These are phyloP conservation scores for Talaromyces sp. DNA, from an alignment of 2,329 filamentous ascomycete species.

Conservation along the genomic window DNA sequence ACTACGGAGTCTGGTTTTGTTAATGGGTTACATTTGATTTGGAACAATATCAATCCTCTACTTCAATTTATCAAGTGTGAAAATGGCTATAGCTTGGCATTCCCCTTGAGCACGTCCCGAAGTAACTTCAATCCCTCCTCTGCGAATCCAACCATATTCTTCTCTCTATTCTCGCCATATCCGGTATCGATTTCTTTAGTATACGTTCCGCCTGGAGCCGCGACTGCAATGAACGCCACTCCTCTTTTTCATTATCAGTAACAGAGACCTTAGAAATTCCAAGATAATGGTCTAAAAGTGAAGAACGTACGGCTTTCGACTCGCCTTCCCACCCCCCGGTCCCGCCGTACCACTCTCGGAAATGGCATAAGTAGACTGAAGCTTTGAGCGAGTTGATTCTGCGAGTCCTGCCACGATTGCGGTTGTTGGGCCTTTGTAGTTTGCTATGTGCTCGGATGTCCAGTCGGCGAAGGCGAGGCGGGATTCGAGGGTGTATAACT, in stretches of 20 bases:
- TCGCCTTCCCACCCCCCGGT: conserved; percentile 55
- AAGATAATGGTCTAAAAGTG: neutral
- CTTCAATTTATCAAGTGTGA: neutral
- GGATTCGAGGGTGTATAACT: conserved; percentile 58
- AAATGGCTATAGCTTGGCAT: conserved; percentile 20
- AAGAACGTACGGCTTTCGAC: conserved; percentile 51
- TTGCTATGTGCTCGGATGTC: conserved; percentile 52
- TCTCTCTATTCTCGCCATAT: conserved; percentile 52
- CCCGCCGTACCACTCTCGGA: conserved; percentile 63
- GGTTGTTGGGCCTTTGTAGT: conserved; percentile 59
- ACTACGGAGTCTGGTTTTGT: conserved; percentile 6
- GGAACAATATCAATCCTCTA: neutral
- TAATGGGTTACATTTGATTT: neutral
- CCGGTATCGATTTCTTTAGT: conserved; percentile 58
- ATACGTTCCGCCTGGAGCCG: conserved; percentile 50
- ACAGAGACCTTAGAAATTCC: neutral
- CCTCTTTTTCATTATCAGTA: conserved; percentile 5
- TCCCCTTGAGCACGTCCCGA: conserved; percentile 52
- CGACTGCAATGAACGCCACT: conserved; percentile 50
- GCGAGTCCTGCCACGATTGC: conserved; percentile 57
- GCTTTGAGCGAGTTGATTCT: conserved; percentile 53
- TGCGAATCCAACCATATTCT: conserved; percentile 63
- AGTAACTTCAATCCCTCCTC: conserved; percentile 55
- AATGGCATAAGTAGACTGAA: conserved; percentile 57
- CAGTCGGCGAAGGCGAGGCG: conserved; percentile 60